These are phyloP conservation scores for Rhodotorula sp. DNA, from an alignment of 1,284 basidiomycete species.

Conservation along the genomic window DNA sequence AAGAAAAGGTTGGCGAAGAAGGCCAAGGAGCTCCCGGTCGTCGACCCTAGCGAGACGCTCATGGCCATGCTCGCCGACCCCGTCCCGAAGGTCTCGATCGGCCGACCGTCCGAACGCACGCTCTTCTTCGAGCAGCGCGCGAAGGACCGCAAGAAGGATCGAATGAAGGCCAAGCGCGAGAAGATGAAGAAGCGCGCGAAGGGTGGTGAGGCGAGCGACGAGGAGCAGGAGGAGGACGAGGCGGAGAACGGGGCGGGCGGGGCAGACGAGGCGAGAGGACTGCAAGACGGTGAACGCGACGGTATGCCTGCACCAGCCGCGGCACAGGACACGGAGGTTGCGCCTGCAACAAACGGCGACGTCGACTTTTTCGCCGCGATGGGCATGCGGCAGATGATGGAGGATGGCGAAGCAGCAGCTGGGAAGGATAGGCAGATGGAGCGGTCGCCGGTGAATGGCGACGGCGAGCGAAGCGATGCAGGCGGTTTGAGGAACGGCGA, in stretches of 20 bases:
- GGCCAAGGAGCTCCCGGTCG: constrained; percentile 7
- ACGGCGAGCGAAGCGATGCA: constrained; percentile 11
- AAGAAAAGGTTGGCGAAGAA: neutral
- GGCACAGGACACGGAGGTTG: no score
- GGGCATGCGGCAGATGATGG: constrained; percentile 1
- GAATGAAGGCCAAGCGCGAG: constrained; percentile 20
- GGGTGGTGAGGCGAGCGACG: constrained; percentile 2
- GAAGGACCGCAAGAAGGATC: constrained; percentile 11
- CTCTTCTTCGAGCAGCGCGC: constrained; percentile 17
- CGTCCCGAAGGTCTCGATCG: constrained; percentile 16
- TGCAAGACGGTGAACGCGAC: neutral
- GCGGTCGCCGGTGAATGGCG: neutral
- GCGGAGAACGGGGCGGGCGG: neutral
- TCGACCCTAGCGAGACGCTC: constrained; percentile 31
- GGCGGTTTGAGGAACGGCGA: constrained; percentile 43
- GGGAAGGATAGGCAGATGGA: neutral
- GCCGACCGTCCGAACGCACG: constrained; percentile 21
- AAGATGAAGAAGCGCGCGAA: constrained; percentile 16
- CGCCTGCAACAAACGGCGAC: no score
- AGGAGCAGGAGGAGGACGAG: constrained; percentile 10
- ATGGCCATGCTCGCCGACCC: constrained; percentile 32
- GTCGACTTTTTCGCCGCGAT: no score
- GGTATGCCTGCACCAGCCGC: neutral
- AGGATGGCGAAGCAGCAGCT: constrained; percentile 3
- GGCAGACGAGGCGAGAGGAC: neutral